phyloP scores from a whole-genome alignment of 345 rosid species.

The Abelmoschus esculentus region DNA sequence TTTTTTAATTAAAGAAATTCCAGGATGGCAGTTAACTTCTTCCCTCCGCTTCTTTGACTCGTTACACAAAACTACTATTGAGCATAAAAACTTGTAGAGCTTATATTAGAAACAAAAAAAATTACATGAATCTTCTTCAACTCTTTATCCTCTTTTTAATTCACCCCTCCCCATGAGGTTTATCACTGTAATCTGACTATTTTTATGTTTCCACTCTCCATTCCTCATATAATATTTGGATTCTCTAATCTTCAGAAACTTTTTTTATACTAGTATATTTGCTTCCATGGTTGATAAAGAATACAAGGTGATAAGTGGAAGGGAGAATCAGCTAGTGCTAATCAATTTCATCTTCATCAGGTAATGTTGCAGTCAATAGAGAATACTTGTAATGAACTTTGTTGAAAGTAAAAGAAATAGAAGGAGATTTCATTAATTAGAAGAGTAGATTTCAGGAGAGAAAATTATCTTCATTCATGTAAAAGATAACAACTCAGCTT shows the following conservation, averaged over 20 bases:
- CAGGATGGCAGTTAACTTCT: too few species aligned
- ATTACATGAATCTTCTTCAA: conserved; percentile 1
- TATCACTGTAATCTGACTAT: neutral
- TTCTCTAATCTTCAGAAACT: neutral
- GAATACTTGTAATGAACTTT: too few species aligned
- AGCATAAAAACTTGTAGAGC: neutral
- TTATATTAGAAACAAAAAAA: conserved; percentile 7
- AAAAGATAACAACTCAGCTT: too few species aligned
- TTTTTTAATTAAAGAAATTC: too few species aligned
- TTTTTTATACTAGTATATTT: neutral
- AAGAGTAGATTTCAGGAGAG: too few species aligned
- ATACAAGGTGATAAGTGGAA: neutral
- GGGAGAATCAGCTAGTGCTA: conserved; percentile 13
- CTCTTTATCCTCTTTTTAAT: neutral
- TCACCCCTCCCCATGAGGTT: neutral
- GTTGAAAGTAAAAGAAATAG: too few species aligned
- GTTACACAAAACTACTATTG: neutral
- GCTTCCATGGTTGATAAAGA: too few species aligned
- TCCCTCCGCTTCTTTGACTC: too few species aligned
- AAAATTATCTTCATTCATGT: too few species aligned
- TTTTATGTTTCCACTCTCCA: neutral
- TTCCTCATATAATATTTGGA: neutral
- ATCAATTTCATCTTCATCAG: conserved; percentile 45
- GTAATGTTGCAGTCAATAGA: conserved; percentile 46
- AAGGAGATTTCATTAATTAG: too few species aligned